These are phyloP conservation scores for Naematelia encephala DNA, from an alignment of 768 basidiomycete species.

Conservation along the genomic window DNA sequence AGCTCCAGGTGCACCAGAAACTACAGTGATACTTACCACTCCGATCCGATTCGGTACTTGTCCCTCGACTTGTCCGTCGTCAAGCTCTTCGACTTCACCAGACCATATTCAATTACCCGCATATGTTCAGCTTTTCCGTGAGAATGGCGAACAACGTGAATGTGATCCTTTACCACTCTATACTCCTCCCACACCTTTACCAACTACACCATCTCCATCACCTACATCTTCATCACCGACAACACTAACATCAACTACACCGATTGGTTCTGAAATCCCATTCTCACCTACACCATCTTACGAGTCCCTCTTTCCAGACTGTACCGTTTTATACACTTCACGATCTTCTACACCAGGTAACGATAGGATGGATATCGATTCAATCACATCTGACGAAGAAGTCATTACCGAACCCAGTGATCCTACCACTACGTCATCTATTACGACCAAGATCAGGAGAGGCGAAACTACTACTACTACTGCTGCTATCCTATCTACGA, in stretches of 20 bases:
- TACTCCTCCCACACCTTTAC: constrained; percentile 1
- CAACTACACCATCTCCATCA: not conserved
- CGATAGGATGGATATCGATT: not conserved
- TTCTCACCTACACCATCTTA: not conserved
- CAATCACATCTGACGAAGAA: not conserved
- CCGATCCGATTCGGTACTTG: constrained; percentile 46
- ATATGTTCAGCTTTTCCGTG: constrained; percentile 48
- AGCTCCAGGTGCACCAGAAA: not conserved
- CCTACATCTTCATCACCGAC: not conserved
- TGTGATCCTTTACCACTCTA: constrained; percentile 47
- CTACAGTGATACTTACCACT: constrained; percentile 27
- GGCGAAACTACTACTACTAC: no score
- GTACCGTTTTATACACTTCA: not conserved
- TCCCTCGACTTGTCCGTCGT: constrained; percentile 20
- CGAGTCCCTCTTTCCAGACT: not conserved
- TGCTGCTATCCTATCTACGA: no score
- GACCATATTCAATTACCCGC: constrained; percentile 32
- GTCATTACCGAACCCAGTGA: no score
- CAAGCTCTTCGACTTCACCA: no score
- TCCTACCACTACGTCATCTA: no score
- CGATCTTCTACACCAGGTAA: no score
- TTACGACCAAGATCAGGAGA: no score
- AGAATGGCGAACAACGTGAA: constrained; percentile 42
- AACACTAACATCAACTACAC: not conserved
- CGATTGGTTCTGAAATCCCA: not conserved